Base-by-base conservation (phyloP, 768 basidiomycete genomes). In the Vararia minispora region DNA sequence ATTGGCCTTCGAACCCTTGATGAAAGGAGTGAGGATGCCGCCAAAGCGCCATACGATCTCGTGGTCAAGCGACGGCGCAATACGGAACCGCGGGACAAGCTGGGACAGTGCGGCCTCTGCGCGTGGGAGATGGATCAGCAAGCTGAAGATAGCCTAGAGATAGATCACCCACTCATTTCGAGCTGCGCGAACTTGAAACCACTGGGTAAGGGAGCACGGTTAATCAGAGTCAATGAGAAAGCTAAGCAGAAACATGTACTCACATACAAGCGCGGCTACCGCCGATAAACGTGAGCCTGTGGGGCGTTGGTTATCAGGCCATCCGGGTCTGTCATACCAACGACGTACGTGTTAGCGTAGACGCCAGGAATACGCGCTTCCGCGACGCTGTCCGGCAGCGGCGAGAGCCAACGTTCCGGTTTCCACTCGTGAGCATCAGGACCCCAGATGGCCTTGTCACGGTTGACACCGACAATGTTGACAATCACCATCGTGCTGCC, bases 211-310 rank as follows among this genome's bases (percentile, higher is more conserved):
- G n/a, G n/a, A n/a, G n/a, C n/a, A n/a, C n/a, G n/a, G n/a, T n/a
- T n/a, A n/a, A n/a, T n/a, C n/a, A n/a, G n/a, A n/a, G n/a, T n/a
- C n/a, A n/a, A n/a, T n/a, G n/a, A 9, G 14, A 5, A 22, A n/a
- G n/a, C n/a, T n/a, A n/a, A n/a, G n/a, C n/a, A n/a, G n/a, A n/a
- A n/a, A n/a, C n/a, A n/a, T n/a, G n/a, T n/a, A 47, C 39, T 28
- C 25, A 41, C 35, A 48, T 33, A 40, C 43, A 48, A 11, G 43
- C 28, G 3, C 47, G 14, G 11, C 33, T 34, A 12, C 47, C 47
- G 4, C 40, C 43, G n/a, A 48, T 21, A 37, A 48, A 48, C 0
- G 47, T 48, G 21, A 48, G 22, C 40, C 47, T 48, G 28, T 2
- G 3, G n/a, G 20, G 13, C n/a, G 7, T 21, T 12, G n/a, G 5